Conservation (phyloP, 2,329 filamentous ascomycete genomes). For the Talaromyces sp. region DNA sequence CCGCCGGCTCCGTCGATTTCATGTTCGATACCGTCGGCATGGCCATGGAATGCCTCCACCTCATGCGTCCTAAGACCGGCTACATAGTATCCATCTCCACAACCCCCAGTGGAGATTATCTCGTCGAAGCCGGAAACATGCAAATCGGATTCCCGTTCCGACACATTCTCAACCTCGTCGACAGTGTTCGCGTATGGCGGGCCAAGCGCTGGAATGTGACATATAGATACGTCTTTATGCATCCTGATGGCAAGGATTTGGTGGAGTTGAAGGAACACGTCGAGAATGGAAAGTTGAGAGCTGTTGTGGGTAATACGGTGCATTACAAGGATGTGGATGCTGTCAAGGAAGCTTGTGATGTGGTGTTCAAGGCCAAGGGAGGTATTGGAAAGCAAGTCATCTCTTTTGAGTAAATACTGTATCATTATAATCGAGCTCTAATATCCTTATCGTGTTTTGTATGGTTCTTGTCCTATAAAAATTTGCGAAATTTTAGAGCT, state of each 20-base stretch:
- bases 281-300: slow-evolving; percentile 43
- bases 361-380: slow-evolving; percentile 41
- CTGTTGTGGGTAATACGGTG: slow-evolving; percentile 42
- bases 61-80: slow-evolving; percentile 36
- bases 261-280: slow-evolving; percentile 42
- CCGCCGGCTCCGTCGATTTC: slow-evolving; percentile 48
- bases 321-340: slow-evolving; percentile 43
- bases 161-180: slow-evolving; percentile 31
- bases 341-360: slow-evolving; percentile 40
- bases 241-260: slow-evolving; percentile 40
- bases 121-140: slow-evolving; percentile 31
- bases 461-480: background rate
- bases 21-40: slow-evolving; percentile 49
- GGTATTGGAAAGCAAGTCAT: slow-evolving; percentile 45
- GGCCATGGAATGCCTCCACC: slow-evolving; percentile 42
- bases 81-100: slow-evolving; percentile 35
- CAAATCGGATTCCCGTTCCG: slow-evolving; percentile 26
- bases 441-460: background rate
- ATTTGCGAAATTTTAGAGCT: background rate
- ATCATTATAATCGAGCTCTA: background rate
- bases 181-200: slow-evolving; percentile 42
- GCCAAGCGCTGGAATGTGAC: slow-evolving; percentile 45
- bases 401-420: slow-evolving; percentile 2
- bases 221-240: slow-evolving; percentile 45
- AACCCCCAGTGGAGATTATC: slow-evolving; percentile 31